Percentiles rank a stretch among this genome's conserved stretches.
These are phyloP conservation scores for Cryomyces antarcticus DNA, from an alignment of 495 filamentous ascomycete species.

Conservation along the genomic window DNA sequence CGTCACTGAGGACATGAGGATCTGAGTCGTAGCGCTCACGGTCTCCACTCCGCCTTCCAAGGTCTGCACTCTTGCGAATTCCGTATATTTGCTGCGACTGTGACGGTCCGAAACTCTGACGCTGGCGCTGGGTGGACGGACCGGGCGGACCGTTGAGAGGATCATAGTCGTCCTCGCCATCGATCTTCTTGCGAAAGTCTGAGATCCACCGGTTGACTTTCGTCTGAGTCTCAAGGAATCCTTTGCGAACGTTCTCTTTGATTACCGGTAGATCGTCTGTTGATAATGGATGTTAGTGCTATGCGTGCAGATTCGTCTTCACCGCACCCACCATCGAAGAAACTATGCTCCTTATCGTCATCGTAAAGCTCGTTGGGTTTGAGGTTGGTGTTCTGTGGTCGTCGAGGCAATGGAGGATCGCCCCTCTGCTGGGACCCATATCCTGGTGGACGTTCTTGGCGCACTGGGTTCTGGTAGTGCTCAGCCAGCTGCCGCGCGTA, in stretches of 20 bases:
- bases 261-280: constrained; percentile 84
- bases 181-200: constrained; percentile 73
- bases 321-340: constrained; percentile 52
- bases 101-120: constrained; percentile 20
- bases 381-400: constrained; percentile 10
- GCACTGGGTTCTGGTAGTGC: constrained; percentile 49
- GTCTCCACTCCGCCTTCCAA: constrained; percentile 50
- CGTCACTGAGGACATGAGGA: constrained; percentile 70
- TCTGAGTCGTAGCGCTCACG: constrained; percentile 91
- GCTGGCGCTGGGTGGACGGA: constrained; percentile 19
- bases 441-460: constrained; percentile 5
- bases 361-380: constrained; percentile 24
- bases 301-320: neutral
- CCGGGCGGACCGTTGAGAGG: constrained; percentile 12
- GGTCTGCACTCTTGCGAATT: constrained; percentile 35
- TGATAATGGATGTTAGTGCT: constrained; percentile 5
- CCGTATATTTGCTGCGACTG: constrained; percentile 25
- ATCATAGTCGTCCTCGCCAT: constrained; percentile 54
- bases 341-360: constrained; percentile 47
- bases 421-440: constrained; percentile 10
- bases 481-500: constrained; percentile 88
- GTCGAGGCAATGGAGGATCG: constrained; percentile 5
- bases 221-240: constrained; percentile 81
- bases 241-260: constrained; percentile 80
- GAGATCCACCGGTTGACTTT: constrained; percentile 87